Evolutionary conservation across 2,329 filamentous ascomycete species (phyloP).

Genomic region (Plenodomus lindquistii): DNA sequence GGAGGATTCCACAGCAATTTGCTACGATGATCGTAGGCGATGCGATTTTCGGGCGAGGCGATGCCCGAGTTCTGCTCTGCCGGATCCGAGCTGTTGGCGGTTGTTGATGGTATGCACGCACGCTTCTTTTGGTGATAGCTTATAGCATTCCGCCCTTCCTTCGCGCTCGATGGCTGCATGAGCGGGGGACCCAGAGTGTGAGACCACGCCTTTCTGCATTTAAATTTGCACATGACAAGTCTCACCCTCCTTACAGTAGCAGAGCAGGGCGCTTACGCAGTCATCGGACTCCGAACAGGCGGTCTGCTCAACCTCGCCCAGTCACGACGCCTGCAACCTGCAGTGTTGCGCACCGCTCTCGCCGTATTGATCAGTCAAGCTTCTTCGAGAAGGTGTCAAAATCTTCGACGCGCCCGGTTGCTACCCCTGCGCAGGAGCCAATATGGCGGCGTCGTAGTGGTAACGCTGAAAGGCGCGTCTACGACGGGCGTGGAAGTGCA

Average conservation of each 20-base stretch:
- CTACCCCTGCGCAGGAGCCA: slow-evolving; percentile 4
- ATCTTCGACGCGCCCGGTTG: slow-evolving; percentile 16
- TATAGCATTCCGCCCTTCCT: slow-evolving; percentile 17
- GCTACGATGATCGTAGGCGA: neutral
- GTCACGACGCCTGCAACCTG: slow-evolving; percentile 9
- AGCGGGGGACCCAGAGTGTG: slow-evolving; percentile 2
- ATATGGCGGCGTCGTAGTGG: neutral
- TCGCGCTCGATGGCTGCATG: slow-evolving; percentile 5
- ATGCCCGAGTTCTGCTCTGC: neutral
- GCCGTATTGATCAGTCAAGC: slow-evolving; percentile 14
- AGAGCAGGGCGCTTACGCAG: slow-evolving; percentile 24
- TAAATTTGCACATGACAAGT: slow-evolving; percentile 15
- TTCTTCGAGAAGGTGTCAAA: slow-evolving; percentile 29
- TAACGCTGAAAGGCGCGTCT: slow-evolving; percentile 3
- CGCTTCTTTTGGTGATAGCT: slow-evolving; percentile 8
- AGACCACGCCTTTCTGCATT: slow-evolving; percentile 10
- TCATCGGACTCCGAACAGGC: slow-evolving; percentile 34
- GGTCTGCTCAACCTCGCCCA: slow-evolving; percentile 14
- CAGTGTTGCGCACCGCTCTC: slow-evolving; percentile 12
- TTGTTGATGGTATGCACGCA: neutral
- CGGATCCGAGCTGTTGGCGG: neutral
- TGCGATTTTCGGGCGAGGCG: neutral
- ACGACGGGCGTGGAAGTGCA: slow-evolving; percentile 3
- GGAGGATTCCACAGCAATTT: neutral
- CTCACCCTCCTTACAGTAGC: slow-evolving; percentile 23